Evolutionary conservation across 805 yeast species (phyloP), one percentile per base, ranked within the genome.

Genomic region (Wickerhamomyces xylosicus): DNA sequence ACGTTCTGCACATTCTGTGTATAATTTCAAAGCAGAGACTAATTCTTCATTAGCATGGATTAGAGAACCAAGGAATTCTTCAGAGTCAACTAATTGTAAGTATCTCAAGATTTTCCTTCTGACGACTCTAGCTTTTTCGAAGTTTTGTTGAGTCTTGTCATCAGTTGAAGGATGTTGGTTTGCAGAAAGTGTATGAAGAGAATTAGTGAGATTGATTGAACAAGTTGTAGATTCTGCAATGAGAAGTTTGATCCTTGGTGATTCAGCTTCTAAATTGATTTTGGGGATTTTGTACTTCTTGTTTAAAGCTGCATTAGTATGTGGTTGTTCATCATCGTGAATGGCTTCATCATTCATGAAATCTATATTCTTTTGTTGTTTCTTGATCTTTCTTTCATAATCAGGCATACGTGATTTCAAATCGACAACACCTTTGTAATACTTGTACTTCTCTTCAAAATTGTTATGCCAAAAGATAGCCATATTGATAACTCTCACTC

Each of bases 21-120:
- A 89, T 38, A 66, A 61, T 48, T 77, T 74, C 50, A 92, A 69
- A 0, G 87, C 80, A 4, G 64, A 64, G 6, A 92, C 94, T 44
- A 92, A 69, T 56, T 85, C 89, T 50, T 92, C 98, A 56, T 92
- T 92, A 34, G 96, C 94, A 49, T 76, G 80, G 41, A 92, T 75
- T 45, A 92, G 68, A 34, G 85, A 72, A n/a, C 97, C 97, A 45
- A 92, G 61, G 44, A 77, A 82, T 52, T 85, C 95, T 46, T 89
- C 97, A 42, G 77, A 78, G 33, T 85, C 82, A 32, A 87, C 85
- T 37, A 75, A 67, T 60, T 92, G 97, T 47, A 92, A 68, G 56
- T 87, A 87, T 45, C 86, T 66, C 46, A 92, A 66, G 14, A 92
- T 76, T 50, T 77, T 79, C 43, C 95, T 71, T 56, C 98, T 74